phyloP scores from a whole-genome alignment of 345 rosid genomes.

The Brassica napus region DNA sequence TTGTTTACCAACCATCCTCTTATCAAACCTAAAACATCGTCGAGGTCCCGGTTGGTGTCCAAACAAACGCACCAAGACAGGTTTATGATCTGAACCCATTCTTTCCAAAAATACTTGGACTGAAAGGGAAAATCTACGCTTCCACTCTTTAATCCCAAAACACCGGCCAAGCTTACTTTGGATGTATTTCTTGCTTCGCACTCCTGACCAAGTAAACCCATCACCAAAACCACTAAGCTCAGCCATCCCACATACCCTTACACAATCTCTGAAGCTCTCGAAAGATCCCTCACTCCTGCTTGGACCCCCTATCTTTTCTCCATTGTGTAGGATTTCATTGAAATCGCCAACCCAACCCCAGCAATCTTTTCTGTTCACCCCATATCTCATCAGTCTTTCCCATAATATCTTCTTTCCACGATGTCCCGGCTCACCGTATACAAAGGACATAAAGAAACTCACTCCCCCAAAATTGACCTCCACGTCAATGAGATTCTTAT shows the following conservation, averaged over 20 bases:
- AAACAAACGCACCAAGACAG: neutral
- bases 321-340: neutral
- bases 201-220: neutral
- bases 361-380: neutral
- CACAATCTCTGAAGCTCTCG: neutral
- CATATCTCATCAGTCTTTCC: neutral
- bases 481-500: neutral
- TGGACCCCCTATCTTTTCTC: neutral
- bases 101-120: neutral
- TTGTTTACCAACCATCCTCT: neutral
- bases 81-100: neutral
- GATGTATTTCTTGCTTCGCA: neutral
- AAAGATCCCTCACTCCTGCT: neutral
- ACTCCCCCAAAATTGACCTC: neutral
- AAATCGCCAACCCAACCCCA: neutral
- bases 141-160: neutral
- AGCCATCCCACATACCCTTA: neutral
- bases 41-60: neutral
- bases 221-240: neutral
- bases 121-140: neutral
- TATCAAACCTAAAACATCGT: neutral
- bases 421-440: neutral
- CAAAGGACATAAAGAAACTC: neutral
- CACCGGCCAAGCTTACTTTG: neutral
- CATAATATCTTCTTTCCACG: neutral